phyloP scores from a whole-genome alignment of 78 protist genomes.

The Dictyostelium brefeldianum region DNA sequence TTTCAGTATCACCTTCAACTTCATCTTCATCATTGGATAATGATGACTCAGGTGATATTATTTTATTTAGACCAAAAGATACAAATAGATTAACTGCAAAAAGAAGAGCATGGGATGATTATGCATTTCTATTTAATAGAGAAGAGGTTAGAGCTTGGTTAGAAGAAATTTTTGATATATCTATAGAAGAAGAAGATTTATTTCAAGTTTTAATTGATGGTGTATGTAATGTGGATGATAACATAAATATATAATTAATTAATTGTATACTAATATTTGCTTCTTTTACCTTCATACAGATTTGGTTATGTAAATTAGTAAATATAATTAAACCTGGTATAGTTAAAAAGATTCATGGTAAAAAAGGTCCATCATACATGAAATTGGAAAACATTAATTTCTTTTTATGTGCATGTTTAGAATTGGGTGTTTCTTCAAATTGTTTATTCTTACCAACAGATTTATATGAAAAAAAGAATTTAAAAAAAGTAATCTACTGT shows the following conservation, averaged over 20 bases:
- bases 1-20: background rate
- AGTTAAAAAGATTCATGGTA: constrained; percentile 61
- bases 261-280: background rate
- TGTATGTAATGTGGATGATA: constrained; percentile 16
- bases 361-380: constrained; percentile 53
- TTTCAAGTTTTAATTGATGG: constrained; percentile 61
- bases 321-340: constrained; percentile 78
- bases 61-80: constrained; percentile 64
- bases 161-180: constrained; percentile 38
- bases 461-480: constrained; percentile 82
- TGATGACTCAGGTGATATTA: constrained; percentile 16
- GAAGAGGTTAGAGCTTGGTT: constrained; percentile 79
- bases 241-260: background rate
- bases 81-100: constrained; percentile 65
- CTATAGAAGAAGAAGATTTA: constrained; percentile 60
- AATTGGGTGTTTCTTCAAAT: constrained; percentile 66
- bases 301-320: constrained; percentile 73
- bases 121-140: constrained; percentile 65
- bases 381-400: constrained; percentile 82
- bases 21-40: background rate
- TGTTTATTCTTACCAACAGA: constrained; percentile 78
- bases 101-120: constrained; percentile 80
- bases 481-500: constrained; percentile 82
- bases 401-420: constrained; percentile 79
- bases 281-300: background rate